Evolutionary conservation across 345 rosid species (phyloP).

Genomic region (Firmiana major): DNA sequence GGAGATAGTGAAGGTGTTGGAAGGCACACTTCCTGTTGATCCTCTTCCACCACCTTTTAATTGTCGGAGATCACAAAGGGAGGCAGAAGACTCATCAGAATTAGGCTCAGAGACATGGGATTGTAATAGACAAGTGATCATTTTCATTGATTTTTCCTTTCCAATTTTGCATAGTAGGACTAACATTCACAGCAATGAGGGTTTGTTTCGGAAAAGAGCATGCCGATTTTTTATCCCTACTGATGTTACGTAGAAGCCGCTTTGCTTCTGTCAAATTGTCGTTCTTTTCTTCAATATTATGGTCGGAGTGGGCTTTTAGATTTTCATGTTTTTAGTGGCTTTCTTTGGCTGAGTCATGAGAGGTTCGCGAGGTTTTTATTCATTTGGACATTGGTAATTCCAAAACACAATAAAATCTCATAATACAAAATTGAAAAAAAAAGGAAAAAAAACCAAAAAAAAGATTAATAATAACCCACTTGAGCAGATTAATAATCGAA

Average conservation of each 20-base stretch:
- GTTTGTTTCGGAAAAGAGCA: background rate
- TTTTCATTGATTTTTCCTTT: background rate
- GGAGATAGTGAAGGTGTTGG: constrained; percentile 78
- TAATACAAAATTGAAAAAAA: no score
- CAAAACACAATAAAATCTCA: no score
- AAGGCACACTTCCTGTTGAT: constrained; percentile 71
- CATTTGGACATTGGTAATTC: no score
- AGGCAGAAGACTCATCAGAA: constrained; percentile 35
- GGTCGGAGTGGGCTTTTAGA: no score
- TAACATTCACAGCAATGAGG: constrained; percentile 17
- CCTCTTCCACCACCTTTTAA: constrained; percentile 63
- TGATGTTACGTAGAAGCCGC: background rate
- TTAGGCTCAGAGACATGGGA: constrained; percentile 29
- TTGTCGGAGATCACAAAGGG: constrained; percentile 25
- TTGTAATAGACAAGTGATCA: background rate
- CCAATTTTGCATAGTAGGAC: constrained; percentile 24
- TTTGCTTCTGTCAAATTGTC: background rate
- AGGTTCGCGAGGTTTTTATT: no score
- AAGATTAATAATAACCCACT: no score
- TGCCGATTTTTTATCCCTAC: background rate
- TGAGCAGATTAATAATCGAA: no score
- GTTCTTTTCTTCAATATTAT: background rate
- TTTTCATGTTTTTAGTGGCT: no score
- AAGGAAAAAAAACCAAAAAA: no score
- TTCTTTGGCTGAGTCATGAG: no score